Evolutionary conservation across 176 grass and related monocot genomes (phyloP), one percentile per base, ranked within the genome.

Genomic region (Hordeum marinum): DNA sequence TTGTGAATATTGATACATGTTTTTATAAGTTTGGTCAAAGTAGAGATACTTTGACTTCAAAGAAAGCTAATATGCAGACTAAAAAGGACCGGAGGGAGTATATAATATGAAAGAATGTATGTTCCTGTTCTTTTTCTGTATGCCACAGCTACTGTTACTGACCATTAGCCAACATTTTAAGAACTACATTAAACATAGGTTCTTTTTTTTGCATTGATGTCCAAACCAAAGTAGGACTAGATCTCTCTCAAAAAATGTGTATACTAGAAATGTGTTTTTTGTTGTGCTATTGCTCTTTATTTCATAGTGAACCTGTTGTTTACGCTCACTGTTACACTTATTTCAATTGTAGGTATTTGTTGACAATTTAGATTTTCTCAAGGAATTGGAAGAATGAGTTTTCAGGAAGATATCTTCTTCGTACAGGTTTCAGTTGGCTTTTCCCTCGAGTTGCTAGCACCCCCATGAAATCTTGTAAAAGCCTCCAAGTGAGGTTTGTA

Each of bases 341-440:
- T 82, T 82, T 65, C 26, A 34, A 55, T 46, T 90, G 82, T 63
- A 95, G 95, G 95, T 95, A 36, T 95, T 95, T 21, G 91, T 98
- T 11, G 95, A 98, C 84, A 98, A 98, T 76, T 72, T 95, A 74
- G 95, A 98, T 91, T 98, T 98, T 74, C 87, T 69, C 24, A 97
- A 95, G 85, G 95, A 98, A 67, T 85, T 98, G 75, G 92, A 91
- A 74, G 94, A 83, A 91, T 83, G 52, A 92, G 60, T 60, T 86
- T 74, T 89, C 63, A 31, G 5, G 23, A 41, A 42, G 18, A 68
- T 69, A 20, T 90, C 75, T 83, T 72, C 24, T 67, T 61, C 48
- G 48, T 86, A 79, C 74, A 77, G 20, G 64, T 23, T 72, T 75
- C 72, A 46, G 15, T 41, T 67, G 58, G 26, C 31, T 27, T 79